Evolutionary conservation across 805 yeast genomes (phyloP), one percentile per base, ranked within the genome.

Genomic region (Barnettozyma pratensis): DNA sequence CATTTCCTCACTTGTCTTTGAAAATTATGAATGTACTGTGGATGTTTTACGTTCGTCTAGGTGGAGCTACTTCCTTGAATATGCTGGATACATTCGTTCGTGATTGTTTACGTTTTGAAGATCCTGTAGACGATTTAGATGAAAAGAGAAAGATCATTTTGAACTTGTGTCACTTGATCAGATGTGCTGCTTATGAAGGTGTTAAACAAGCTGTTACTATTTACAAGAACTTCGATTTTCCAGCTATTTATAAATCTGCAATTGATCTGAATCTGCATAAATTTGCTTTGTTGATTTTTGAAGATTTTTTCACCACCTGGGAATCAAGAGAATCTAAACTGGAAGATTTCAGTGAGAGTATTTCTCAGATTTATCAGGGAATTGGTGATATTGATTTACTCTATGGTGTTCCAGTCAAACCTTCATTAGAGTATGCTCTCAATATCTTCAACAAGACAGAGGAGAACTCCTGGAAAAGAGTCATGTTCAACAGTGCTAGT

Each of bases 371-470:
- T 2, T 87, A 83, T 60, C 67, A 70, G 5, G 60, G 72, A 0
- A 68, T 89, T 4, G 80, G 76, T 44, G 89, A 85, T 48, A 67
- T 71, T 3, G 96, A 89, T 60, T 64, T 87, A 37, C 60, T 77
- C 5, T 73, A 74, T 54, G 95, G 95, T 0, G 63, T 87, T 8
- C 88, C 91, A 0, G 74, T 76, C 11, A 69, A 73, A 25, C 76
- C 85, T 1, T 68, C 81, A 0, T 57, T 88, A 6, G 70, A 70
- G 0, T 74, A 74, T 50, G 84, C 87, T 0, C 53, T 83, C 9
- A 59, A 66, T 7, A 65, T 73, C 14, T 59, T 79, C 2, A 64
- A 66, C 10, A 54, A 63, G 26, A 58, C 63, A 4, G 61, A 61
- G 2, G 57, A 62, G 4, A 59, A 70, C 7, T 45, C 71, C 1